Evolutionary conservation across 805 yeast species (phyloP).

Genomic region (Lachancea dasiensis): DNA sequence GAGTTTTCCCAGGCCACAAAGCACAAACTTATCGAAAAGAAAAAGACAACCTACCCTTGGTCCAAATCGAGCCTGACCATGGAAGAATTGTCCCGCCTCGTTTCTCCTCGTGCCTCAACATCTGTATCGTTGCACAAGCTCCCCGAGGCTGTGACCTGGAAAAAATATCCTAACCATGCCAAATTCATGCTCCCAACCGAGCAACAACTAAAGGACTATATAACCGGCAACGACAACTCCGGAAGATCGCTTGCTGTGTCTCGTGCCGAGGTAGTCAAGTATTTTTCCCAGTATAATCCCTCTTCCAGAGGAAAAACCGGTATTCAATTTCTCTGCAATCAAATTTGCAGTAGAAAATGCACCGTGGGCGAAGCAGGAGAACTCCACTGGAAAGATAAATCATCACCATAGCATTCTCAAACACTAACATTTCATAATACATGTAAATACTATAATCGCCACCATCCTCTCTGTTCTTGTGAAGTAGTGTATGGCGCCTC

Average conservation of each 20-base stretch:
- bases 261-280: slow-evolving; percentile 56
- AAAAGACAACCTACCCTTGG: slow-evolving; percentile 45
- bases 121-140: slow-evolving; percentile 28
- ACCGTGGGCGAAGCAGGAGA: slow-evolving; percentile 13
- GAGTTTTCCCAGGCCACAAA: slow-evolving; percentile 69
- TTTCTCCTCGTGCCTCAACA: slow-evolving; percentile 31
- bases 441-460: slow-evolving; percentile 6
- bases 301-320: slow-evolving; percentile 26
- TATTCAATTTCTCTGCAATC: slow-evolving; percentile 17
- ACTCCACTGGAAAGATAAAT: slow-evolving; percentile 12
- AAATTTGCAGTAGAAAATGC: slow-evolving; percentile 21
- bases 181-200: slow-evolving; percentile 76
- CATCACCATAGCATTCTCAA: not conserved
- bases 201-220: slow-evolving; percentile 53
- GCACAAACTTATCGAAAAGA: slow-evolving; percentile 56
- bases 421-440: not conserved
- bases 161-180: slow-evolving; percentile 36
- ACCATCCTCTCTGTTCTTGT: not conserved
- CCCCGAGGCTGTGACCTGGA: slow-evolving; percentile 34
- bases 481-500: no score
- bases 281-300: slow-evolving; percentile 39
- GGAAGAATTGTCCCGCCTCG: slow-evolving; percentile 22
- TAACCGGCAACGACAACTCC: slow-evolving; percentile 65
- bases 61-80: slow-evolving; percentile 36
- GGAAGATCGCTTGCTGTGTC: slow-evolving; percentile 63